These are phyloP conservation scores for Tephrocybe sp. DNA, from an alignment of 768 basidiomycete species.

Conservation along the genomic window DNA sequence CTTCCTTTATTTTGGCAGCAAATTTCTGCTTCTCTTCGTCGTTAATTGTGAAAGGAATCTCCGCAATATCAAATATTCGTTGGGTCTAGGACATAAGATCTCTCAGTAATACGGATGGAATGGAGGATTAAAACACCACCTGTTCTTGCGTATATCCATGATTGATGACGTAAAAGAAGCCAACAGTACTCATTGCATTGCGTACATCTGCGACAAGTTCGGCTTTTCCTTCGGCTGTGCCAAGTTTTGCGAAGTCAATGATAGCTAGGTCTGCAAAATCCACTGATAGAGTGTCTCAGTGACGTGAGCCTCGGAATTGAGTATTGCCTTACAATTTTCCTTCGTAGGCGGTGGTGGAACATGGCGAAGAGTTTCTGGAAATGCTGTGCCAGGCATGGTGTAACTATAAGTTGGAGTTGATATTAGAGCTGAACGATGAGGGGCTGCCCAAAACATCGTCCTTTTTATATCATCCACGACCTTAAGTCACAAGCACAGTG, in stretches of 20 bases:
- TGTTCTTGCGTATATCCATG: constrained; percentile 44
- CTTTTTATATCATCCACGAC: too few species aligned
- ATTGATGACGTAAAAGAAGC: constrained; percentile 51
- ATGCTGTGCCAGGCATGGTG: constrained; percentile 33
- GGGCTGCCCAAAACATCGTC: too few species aligned
- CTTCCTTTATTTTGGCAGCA: constrained; percentile 32
- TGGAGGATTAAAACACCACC: constrained; percentile 28
- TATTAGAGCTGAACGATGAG: too few species aligned
- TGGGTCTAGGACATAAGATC: constrained; percentile 36
- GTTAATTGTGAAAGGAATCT: constrained; percentile 38
- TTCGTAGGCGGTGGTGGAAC: constrained; percentile 19
- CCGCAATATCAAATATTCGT: constrained; percentile 45
- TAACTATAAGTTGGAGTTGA: too few species aligned
- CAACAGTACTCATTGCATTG: constrained; percentile 42
- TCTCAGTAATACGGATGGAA: not conserved
- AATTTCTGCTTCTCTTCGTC: constrained; percentile 40
- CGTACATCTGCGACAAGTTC: constrained; percentile 40
- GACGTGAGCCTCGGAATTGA: too few species aligned
- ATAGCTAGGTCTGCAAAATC: constrained; percentile 50
- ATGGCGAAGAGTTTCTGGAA: constrained; percentile 37
- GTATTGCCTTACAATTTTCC: constrained; percentile 9
- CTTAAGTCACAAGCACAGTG: too few species aligned
- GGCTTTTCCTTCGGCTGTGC: constrained; percentile 35
- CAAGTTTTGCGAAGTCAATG: constrained; percentile 48
- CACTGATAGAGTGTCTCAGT: constrained; percentile 22